Evolutionary conservation across 139 green algal species (phyloP).

Genomic region (Chlorella sp.): DNA sequence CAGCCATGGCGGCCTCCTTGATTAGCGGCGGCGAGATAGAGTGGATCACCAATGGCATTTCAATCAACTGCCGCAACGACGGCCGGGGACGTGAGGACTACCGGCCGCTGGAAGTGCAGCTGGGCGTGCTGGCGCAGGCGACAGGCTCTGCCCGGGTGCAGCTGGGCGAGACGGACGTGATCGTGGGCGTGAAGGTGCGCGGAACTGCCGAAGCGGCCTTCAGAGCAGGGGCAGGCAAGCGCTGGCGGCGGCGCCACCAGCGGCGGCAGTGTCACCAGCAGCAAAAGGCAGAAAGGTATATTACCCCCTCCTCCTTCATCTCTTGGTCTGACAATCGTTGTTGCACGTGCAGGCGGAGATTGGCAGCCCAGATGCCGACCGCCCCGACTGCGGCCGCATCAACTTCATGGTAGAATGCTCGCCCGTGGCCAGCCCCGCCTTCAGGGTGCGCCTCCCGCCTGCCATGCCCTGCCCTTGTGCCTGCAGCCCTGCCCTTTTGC

Average conservation of each 20-base stretch:
- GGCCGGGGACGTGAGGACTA: constrained; percentile 66
- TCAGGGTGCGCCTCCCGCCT: constrained; percentile 65
- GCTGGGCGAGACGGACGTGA: constrained; percentile 81
- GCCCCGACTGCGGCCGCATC: constrained; percentile 68
- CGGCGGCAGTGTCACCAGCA: neutral
- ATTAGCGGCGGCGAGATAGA: constrained; percentile 20
- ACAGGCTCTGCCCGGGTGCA: constrained; percentile 77
- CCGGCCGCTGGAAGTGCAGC: constrained; percentile 58
- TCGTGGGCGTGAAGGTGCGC: constrained; percentile 83
- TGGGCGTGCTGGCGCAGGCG: constrained; percentile 79
- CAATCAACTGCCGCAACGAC: constrained; percentile 61
- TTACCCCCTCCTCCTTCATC: no score
- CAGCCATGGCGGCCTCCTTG: neutral
- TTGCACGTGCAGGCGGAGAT: constrained; percentile 63
- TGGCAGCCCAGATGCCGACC: constrained; percentile 40
- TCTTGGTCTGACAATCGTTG: no score
- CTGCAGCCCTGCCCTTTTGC: no score
- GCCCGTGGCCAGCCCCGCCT: constrained; percentile 76
- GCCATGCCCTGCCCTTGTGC: no score
- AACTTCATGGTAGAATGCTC: constrained; percentile 80
- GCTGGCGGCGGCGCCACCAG: neutral
- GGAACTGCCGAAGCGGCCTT: neutral
- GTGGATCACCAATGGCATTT: constrained; percentile 46
- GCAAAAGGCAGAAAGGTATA: no score
- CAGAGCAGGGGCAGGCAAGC: neutral